Conservation (phyloP, 345 rosid species). For the Sonneratia alba region DNA sequence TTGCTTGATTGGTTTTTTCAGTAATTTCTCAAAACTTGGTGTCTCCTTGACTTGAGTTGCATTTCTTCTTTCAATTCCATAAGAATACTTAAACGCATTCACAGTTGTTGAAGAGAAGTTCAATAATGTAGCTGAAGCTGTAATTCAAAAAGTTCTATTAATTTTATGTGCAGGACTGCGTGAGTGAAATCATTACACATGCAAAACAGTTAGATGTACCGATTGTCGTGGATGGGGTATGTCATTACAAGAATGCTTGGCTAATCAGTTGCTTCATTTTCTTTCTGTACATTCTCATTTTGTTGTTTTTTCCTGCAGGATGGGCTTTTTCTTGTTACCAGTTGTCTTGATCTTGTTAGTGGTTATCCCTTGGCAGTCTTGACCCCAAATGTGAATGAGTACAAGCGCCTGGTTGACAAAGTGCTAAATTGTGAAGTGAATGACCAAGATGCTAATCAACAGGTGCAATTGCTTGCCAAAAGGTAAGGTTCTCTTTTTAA, state of each 20-base stretch:
- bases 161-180: conserved; percentile 52
- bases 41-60: background rate
- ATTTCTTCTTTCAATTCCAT: background rate
- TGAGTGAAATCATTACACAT: conserved; percentile 54
- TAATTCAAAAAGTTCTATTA: background rate
- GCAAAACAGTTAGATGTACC: conserved; percentile 71
- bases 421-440: conserved; percentile 57
- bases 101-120: background rate
- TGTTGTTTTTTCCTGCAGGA: conserved; percentile 35
- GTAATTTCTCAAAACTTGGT: background rate
- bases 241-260: conserved; percentile 8
- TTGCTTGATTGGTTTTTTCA: background rate
- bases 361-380: conserved; percentile 71
- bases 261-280: background rate
- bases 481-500: conserved; percentile 24
- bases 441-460: conserved; percentile 45
- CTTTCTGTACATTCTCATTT: background rate
- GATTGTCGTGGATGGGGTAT: conserved; percentile 79
- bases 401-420: conserved; percentile 77
- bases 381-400: conserved; percentile 87
- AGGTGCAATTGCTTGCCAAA: conserved; percentile 58
- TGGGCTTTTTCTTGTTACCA: conserved; percentile 82
- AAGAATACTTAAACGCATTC: background rate
- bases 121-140: background rate
- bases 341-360: conserved; percentile 55